Conservation (phyloP, 2,329 filamentous ascomycete genomes). For the Aspergillus niger region DNA sequence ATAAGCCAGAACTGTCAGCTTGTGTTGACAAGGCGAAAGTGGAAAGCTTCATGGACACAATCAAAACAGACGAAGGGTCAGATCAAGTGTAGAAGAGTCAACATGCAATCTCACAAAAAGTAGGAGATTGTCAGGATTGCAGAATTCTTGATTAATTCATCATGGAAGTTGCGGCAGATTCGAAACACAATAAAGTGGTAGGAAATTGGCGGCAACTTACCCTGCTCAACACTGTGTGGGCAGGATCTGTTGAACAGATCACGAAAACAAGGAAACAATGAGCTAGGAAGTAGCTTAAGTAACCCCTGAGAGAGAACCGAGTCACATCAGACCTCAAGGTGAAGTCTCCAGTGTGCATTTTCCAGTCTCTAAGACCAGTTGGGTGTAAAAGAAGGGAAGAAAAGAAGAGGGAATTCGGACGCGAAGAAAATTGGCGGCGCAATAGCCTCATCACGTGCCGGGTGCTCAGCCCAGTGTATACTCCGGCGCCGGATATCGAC, state of each 20-base stretch:
- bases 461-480: slow-evolving; percentile 17
- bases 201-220: slow-evolving; percentile 4
- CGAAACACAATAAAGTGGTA: slow-evolving; percentile 4
- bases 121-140: slow-evolving; percentile 49
- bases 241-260: background rate
- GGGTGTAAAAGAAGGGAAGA: slow-evolving; percentile 1
- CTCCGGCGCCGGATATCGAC: slow-evolving; percentile 19
- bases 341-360: too few relatives aligned
- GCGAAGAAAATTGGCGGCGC: background rate
- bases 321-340: background rate
- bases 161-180: slow-evolving; percentile 21
- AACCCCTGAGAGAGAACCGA: background rate
- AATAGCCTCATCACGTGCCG: slow-evolving; percentile 30
- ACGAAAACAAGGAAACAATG: background rate
- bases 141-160: slow-evolving; percentile 49
- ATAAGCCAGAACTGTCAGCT: background rate
- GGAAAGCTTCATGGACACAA: slow-evolving; percentile 19
- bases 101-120: slow-evolving; percentile 45
- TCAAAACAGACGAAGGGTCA: slow-evolving; percentile 30
- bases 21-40: background rate
- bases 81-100: slow-evolving; percentile 52
- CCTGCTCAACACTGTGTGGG: background rate
- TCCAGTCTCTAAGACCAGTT: too few relatives aligned
- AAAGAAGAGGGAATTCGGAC: slow-evolving; percentile 1
- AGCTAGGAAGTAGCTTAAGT: background rate